Percentiles rank a stretch among this genome's conserved stretches.
These are phyloP conservation scores for Clarireedia sp. DNA, from an alignment of 2,329 filamentous ascomycete species.

Conservation along the genomic window DNA sequence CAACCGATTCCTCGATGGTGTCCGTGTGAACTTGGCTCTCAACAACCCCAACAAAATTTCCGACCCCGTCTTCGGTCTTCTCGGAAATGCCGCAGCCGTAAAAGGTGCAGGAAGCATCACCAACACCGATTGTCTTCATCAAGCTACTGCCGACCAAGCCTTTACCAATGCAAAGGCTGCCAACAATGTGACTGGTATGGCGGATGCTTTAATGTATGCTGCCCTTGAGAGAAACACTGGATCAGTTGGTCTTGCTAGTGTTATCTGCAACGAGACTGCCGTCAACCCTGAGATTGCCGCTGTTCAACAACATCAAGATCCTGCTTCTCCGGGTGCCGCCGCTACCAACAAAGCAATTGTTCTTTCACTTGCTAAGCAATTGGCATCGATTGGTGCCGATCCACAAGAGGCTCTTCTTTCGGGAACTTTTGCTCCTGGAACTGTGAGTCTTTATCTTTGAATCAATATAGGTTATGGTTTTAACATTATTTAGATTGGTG, in stretches of 20 bases:
- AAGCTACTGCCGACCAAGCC: slow-evolving; percentile 50
- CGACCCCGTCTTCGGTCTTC: slow-evolving; percentile 43
- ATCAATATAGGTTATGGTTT: not conserved
- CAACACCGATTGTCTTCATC: slow-evolving; percentile 50
- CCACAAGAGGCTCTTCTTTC: slow-evolving; percentile 49
- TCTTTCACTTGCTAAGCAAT: slow-evolving; percentile 50
- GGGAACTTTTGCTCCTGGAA: slow-evolving; percentile 56
- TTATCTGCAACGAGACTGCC: slow-evolving; percentile 48
- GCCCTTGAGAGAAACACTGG: slow-evolving; percentile 54
- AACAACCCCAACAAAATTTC: slow-evolving; percentile 42
- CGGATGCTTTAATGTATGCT: slow-evolving; percentile 45
- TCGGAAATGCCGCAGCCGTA: slow-evolving; percentile 44
- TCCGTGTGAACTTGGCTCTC: slow-evolving; percentile 37
- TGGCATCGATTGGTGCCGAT: slow-evolving; percentile 54
- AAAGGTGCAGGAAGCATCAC: slow-evolving; percentile 40
- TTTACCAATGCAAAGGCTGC: slow-evolving; percentile 53
- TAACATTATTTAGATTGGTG: slow-evolving; percentile 21
- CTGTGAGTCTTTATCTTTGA: slow-evolving; percentile 34
- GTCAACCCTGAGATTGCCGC: slow-evolving; percentile 59
- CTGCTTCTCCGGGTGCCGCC: slow-evolving; percentile 49
- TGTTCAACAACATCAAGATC: slow-evolving; percentile 59
- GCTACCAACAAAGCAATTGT: slow-evolving; percentile 53
- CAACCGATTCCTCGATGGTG: slow-evolving; percentile 38
- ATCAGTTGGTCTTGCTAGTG: slow-evolving; percentile 47
- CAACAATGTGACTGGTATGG: slow-evolving; percentile 44